Base-by-base conservation (phyloP, 2,329 filamentous ascomycete genomes). In the Cladosporium sp. region DNA sequence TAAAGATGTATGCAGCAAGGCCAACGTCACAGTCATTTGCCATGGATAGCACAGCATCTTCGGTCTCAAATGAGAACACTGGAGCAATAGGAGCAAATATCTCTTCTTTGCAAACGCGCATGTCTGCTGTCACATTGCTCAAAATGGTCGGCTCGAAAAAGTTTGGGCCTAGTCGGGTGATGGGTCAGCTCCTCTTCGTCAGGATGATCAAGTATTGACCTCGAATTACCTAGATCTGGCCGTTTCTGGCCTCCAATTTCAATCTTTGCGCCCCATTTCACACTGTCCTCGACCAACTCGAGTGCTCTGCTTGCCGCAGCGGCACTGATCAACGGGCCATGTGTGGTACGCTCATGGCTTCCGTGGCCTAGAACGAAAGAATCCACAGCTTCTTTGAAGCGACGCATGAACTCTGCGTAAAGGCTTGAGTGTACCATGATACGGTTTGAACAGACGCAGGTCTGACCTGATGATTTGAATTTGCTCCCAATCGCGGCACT, bases 391-490 rank as follows among this genome's bases (percentile, higher is more conserved):
- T 84, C 86, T 24, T 86, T 83, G 63, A 94, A 85, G 51, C 82
- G 84, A 45, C 77, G 66, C 4, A 84, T 82, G 65, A 95, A 95
- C 36, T 81, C 77, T 66, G 92, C 87, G 74, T 94, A 91, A 71
- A 95, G 83, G 58, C 84, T 86, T 36, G 80, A 78, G 72, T 95
- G 90, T 7, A 95, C 82, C 71, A 89, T 93, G 62, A 95, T 83
- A 25, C 90, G 82, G 77, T 95, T 95, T 22, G 79, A 78, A 62
- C 78, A 80, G 3, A 97, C 92, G 73, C 94, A 99, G 0, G 94
- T 97, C 79, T 99, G 94, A 32, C 94, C 94, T 0, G 90, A 95
- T 36, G 88, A 91, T 55, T 93, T 88, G 84, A 97, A 97, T 74
- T 97, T 99, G 68, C 85, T 91, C 19, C 86, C 78, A 53, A 97